A percentile compares a stretch with the other conserved stretches of the same genome.
Evolutionary conservation across 352 stramenopile species (phyloP).

Genomic region (Elongisporangium undulatum): DNA sequence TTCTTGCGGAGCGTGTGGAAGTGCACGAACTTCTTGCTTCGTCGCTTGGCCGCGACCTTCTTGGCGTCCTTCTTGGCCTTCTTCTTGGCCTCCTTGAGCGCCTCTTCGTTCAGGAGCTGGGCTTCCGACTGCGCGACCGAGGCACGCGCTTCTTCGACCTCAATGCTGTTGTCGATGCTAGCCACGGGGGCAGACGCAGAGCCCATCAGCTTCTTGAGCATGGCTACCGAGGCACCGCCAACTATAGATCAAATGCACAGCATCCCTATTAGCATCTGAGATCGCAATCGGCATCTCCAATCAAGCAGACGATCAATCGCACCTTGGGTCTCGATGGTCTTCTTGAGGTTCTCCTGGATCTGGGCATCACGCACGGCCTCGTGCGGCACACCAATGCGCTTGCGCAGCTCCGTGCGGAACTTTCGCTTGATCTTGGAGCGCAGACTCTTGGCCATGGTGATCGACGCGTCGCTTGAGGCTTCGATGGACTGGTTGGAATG

Average conservation of each 20-base stretch:
- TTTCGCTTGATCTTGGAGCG: slow-evolving; percentile 89
- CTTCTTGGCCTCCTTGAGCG: slow-evolving; percentile 43
- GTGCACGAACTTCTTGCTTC: slow-evolving; percentile 83
- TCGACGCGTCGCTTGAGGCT: background rate
- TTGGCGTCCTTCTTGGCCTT: slow-evolving; percentile 48
- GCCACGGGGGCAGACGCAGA: slow-evolving; percentile 38
- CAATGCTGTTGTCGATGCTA: slow-evolving; percentile 23
- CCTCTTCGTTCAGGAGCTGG: slow-evolving; percentile 41
- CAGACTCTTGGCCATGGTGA: slow-evolving; percentile 83
- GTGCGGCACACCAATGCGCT: slow-evolving; percentile 77
- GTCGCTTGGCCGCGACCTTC: slow-evolving; percentile 36
- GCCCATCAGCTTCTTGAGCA: slow-evolving; percentile 75
- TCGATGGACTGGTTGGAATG: background rate
- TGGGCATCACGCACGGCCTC: slow-evolving; percentile 64
- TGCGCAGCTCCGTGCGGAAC: slow-evolving; percentile 83
- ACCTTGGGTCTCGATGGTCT: slow-evolving; percentile 67
- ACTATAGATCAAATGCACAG: slow-evolving; percentile 1
- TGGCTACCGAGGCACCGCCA: slow-evolving; percentile 49
- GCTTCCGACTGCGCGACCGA: slow-evolving; percentile 39
- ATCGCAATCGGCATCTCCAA: background rate
- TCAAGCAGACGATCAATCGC: background rate
- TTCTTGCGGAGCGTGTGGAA: slow-evolving; percentile 88
- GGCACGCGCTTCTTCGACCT: slow-evolving; percentile 23
- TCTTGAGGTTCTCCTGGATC: slow-evolving; percentile 85
- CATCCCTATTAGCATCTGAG: background rate